These are phyloP conservation scores for Xylaria sp. DNA, from an alignment of 2,329 filamentous ascomycete species.

Conservation along the genomic window DNA sequence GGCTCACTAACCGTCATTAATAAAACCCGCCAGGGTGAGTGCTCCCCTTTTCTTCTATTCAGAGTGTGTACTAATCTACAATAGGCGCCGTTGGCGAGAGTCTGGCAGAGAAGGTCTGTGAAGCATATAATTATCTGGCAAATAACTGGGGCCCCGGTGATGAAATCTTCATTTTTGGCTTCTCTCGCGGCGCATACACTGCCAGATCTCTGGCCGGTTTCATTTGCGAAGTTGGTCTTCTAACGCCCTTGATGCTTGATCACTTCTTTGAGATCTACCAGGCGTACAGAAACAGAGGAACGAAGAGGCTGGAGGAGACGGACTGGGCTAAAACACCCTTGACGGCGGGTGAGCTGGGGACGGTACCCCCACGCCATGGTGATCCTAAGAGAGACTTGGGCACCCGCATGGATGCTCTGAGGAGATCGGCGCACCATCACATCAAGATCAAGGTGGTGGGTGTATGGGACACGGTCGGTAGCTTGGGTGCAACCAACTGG, in stretches of 20 bases:
- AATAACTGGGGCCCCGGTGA: conserved; percentile 25
- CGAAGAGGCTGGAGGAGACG: conserved; percentile 3
- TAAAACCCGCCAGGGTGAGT: conserved; percentile 20
- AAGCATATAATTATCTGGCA: conserved; percentile 28
- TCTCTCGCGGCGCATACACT: conserved; percentile 31
- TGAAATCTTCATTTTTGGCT: conserved; percentile 29
- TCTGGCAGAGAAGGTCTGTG: conserved; percentile 20
- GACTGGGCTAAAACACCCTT: conserved; percentile 7
- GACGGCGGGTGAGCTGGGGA: conserved; percentile 17
- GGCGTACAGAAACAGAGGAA: conserved; percentile 22
- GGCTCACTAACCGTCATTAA: conserved; percentile 18
- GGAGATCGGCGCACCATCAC: conserved; percentile 4
- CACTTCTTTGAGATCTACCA: conserved; percentile 20
- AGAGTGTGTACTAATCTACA: neutral
- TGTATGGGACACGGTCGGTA: conserved; percentile 29
- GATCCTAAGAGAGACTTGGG: conserved; percentile 8
- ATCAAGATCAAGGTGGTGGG: conserved; percentile 25
- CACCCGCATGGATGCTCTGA: conserved; percentile 7
- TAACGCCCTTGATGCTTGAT: conserved; percentile 13
- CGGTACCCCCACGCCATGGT: conserved; percentile 11
- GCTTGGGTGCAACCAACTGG: conserved; percentile 19
- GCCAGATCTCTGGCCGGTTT: conserved; percentile 26
- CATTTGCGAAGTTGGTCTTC: conserved; percentile 22
- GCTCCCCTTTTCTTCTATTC: neutral
- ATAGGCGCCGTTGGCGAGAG: conserved; percentile 20